Evolutionary conservation across 139 green algal genomes (phyloP).

Genomic region (Asterochloris sp.): DNA sequence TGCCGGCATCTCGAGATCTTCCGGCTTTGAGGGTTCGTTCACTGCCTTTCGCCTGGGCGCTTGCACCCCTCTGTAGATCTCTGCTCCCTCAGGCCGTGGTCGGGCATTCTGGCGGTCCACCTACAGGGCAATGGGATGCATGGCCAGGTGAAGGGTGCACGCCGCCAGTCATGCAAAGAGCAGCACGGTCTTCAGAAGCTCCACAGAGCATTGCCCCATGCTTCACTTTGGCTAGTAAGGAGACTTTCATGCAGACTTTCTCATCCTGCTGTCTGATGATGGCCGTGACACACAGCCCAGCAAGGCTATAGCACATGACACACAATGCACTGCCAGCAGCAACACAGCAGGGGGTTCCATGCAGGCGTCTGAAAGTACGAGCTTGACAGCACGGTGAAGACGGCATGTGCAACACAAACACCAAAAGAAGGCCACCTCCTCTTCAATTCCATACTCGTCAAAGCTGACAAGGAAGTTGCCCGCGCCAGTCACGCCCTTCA

Average conservation of each 20-base stretch:
- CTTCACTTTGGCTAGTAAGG: too few species aligned
- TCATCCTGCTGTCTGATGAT: too few species aligned
- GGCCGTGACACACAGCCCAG: too few species aligned
- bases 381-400: not conserved
- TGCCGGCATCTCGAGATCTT: conserved; percentile 35
- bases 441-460: conserved; percentile 69
- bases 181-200: too few species aligned
- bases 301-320: not conserved
- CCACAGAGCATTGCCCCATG: too few species aligned
- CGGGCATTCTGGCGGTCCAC: conserved; percentile 44
- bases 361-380: too few species aligned
- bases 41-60: conserved; percentile 74
- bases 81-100: conserved; percentile 35
- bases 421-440: conserved; percentile 31
- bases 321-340: not conserved
- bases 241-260: too few species aligned
- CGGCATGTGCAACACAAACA: conserved; percentile 10
- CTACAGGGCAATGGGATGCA: conserved; percentile 12
- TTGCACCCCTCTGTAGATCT: conserved; percentile 65
- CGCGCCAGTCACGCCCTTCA: conserved; percentile 36
- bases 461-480: conserved; percentile 76
- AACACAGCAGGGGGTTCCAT: not conserved
- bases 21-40: conserved; percentile 53
- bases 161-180: too few species aligned
- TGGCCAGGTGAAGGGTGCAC: too few species aligned